Base-by-base conservation (phyloP, 495 filamentous ascomycete genomes). In the Cercophora sp. region DNA sequence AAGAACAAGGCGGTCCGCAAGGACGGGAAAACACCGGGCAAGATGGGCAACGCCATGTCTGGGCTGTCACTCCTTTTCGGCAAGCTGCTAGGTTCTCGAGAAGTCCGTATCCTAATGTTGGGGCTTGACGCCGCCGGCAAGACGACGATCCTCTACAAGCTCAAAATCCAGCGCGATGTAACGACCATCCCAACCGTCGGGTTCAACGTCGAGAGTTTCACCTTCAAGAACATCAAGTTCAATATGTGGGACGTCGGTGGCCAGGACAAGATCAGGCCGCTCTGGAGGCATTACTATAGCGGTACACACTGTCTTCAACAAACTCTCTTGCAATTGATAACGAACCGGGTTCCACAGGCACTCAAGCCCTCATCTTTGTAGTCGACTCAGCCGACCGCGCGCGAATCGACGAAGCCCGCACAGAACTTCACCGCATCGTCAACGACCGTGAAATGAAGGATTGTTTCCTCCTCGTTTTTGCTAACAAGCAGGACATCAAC, bases 201-300 rank as follows among this genome's bases (percentile, higher is more conserved):
- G 50, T 98, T 98, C 79, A 98, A 98, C 76, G 93, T 98, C 65
- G 93, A 98, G 77, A 95, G 89, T n/a, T 89, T 98, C 52, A 94
- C 90, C 45, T 95, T 96, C 75, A 96, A 96, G 79, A 98, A 98
- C 66, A 89, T 96, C 68, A 96, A 96, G 70, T 98, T 98, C 79
- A 96, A 96, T 62, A 91, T 98, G 51, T 98, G 93, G 93, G 93
- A 98, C 77, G 93, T 98, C 26, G 93, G 93, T 69, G 93, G 93
- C 60, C 93, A 98, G 79, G 93, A 98, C 82, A 97, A 97, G 83
- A 98, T 98, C 60, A 81, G 93, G 44, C 93, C 93, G 40, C 73
- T 98, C 39, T 98, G 93, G 93, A 84, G 93, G 72, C 93, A 98
- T 74, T 98, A 98, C 78, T 97, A 96, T 65, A 94, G 89, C 60